Evolutionary conservation across 2,329 filamentous ascomycete species (phyloP), one percentile per base, ranked within the genome.

Genomic region (Aspergillus sp.): DNA sequence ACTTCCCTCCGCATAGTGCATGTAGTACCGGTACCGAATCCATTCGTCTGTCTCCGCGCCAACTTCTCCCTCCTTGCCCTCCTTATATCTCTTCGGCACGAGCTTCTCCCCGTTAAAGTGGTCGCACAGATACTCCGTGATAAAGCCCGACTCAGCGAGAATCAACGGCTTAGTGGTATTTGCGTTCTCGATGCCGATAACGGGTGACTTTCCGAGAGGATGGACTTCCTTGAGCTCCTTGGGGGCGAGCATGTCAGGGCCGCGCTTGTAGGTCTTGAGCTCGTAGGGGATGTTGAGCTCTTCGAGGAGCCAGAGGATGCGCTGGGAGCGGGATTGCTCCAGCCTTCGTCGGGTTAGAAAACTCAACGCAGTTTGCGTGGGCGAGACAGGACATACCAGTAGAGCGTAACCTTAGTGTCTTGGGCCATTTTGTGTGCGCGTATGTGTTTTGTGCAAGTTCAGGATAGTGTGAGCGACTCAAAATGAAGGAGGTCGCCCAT

Each of bases 1-100:
- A 51, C 81, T 88, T 9, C 90, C 91, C 70, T 96, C 91, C 4
- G 81, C 77, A 67, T 90, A 96, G 65, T 95, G 86, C 76, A 95
- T 80, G 56, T 81, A 82, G 63, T 88, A 87, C 61, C 76, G 72
- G 60, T 82, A 81, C 38, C 80, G 72, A 60, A 81, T 61, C 77
- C 79, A 84, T 51, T 73, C 70, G 56, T 83, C 80, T 0, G 74
- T 80, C 66, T 84, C 81, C 3, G 70, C 77, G 5, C 79, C 78
- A 12, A 81, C 62, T 25, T 76, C 63, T 3, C 74, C 77, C 43
- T 83, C 78, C 48, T 75, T 74, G 33, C 77, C 79, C 2, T 68
- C 64, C 3, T 33, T 44, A 54, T 77, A 84, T 25, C 74, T 69
- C 48, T 68, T 65, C 0, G 81, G 81, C 7, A 78, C 65, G 23